These are phyloP conservation scores for Candida germanica DNA, from an alignment of 805 yeast genomes.

Conservation along the genomic window DNA sequence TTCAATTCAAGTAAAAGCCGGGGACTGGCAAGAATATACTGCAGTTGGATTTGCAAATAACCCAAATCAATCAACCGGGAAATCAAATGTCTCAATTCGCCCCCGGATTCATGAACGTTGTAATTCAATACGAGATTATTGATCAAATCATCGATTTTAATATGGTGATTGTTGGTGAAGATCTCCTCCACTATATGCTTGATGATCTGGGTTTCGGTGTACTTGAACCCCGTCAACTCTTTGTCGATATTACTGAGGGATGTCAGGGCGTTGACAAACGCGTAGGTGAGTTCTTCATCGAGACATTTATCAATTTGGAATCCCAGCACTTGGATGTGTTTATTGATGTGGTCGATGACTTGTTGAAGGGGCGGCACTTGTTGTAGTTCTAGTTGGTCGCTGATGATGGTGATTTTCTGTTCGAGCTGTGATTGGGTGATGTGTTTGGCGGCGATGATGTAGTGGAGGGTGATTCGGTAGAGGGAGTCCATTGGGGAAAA, in stretches of 20 bases:
- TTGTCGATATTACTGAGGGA: constrained; percentile 25
- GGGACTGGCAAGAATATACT: constrained; percentile 37
- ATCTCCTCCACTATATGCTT: constrained; percentile 47
- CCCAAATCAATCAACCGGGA: constrained; percentile 10
- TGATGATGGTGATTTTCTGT: constrained; percentile 19
- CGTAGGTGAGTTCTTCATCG: constrained; percentile 33
- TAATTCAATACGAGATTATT: constrained; percentile 1
- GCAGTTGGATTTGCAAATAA: constrained; percentile 13
- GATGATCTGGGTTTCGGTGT: constrained; percentile 40
- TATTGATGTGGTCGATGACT: constrained; percentile 27
- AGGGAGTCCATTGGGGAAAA: constrained; percentile 7
- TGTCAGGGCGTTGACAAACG: constrained; percentile 24
- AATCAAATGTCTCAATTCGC: constrained; percentile 31
- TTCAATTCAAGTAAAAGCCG: constrained; percentile 48
- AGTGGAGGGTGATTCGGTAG: constrained; percentile 22
- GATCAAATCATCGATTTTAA: constrained; percentile 5
- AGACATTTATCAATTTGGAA: constrained; percentile 41
- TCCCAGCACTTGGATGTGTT: constrained; percentile 32
- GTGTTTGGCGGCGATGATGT: constrained; percentile 24
- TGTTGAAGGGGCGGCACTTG: constrained; percentile 1
- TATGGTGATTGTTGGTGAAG: constrained; percentile 8
- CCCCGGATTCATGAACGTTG: constrained; percentile 22
- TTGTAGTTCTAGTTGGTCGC: constrained; percentile 8
- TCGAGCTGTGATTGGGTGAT: constrained; percentile 20
- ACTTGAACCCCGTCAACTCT: constrained; percentile 31